Evolutionary conservation across 495 filamentous ascomycete species (phyloP), one percentile per base, ranked within the genome.

Genomic region (Pyrenopolyporus hunteri): DNA sequence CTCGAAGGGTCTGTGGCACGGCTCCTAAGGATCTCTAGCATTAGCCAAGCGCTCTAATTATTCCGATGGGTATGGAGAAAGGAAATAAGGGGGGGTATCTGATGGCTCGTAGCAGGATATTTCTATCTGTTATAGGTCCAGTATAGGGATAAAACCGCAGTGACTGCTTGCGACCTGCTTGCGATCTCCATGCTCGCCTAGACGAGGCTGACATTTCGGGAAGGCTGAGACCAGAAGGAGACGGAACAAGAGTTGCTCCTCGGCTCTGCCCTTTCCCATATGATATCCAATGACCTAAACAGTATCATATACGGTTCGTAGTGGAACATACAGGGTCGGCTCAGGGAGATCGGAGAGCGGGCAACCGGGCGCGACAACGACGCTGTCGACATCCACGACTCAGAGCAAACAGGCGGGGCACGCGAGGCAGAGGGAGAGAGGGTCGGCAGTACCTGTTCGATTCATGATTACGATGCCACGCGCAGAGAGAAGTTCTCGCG

Each of bases 1-100:
- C 82, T 78, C 88, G 83, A 54, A 90, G 71, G 70, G 84, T 78
- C 76, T 88, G 88, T 61, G 85, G 87, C 71, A 85, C 82, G 58
- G 85, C 79, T 71, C 84, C 87, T 90, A 64, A 64, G 49, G 37
- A 70, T 14, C 23, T 64, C 60, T 52, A 60, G 59, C 44, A 69
- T 71, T 71, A 71, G 69, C 60, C 53, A 64, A 69, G 28, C 62
- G 26, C 36, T 59, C 40, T 9, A 58, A 45, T 35, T 29, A 20
- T 56, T 17, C 48, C 20, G 19, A 48, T 53, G 10, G 51, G 26
- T 25, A 40, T 32, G 14, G 37, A 26, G 29, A 4, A 36, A n/a
- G 25, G 23, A 17, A 14, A 29, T 1, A 16, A 14, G n/a, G n/a
- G n/a, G n/a, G n/a, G 13, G 23, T 28, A 11, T 28, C 13, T 2